phyloP scores from a whole-genome alignment of 2,329 filamentous ascomycete genomes.

The Fonsecaea pedrosoi region DNA sequence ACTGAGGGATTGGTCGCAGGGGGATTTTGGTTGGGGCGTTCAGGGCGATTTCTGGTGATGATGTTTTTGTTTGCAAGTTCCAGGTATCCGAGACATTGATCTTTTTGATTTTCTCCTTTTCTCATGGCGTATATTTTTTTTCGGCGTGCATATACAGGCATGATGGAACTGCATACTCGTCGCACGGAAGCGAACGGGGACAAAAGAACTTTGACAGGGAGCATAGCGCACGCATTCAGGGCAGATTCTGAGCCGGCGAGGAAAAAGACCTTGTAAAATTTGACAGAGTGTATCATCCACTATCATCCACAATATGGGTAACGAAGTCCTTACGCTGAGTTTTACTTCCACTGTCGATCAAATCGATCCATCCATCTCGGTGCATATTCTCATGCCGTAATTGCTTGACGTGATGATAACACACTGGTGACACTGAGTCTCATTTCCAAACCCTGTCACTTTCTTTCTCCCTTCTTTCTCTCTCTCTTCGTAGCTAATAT shows the following conservation, averaged over 20 bases:
- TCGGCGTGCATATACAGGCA: neutral
- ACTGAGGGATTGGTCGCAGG: neutral
- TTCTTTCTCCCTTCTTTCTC: no score
- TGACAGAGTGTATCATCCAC: neutral
- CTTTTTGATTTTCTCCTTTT: neutral
- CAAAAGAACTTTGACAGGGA: neutral
- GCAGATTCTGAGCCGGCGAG: slow-evolving; percentile 1
- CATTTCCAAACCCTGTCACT: no score
- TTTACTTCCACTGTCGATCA: neutral
- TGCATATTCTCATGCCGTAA: no score
- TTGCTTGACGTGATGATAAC: no score
- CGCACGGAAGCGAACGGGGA: neutral
- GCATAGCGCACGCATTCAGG: slow-evolving; percentile 5
- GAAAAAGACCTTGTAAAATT: slow-evolving; percentile 12
- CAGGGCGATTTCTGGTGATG: neutral
- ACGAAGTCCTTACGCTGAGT: neutral
- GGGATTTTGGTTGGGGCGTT: neutral
- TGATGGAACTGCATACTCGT: neutral
- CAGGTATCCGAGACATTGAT: neutral
- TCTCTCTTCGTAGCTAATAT: no score
- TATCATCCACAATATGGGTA: neutral
- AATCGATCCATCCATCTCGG: neutral
- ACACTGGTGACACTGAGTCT: no score
- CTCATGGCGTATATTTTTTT: neutral
- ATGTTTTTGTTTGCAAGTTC: neutral